A percentile compares a stretch with the other conserved stretches of the same genome.
These are phyloP conservation scores for Pilobolus umbonatus DNA, from an alignment of 192 early-diverging fungal species.

Conservation along the genomic window DNA sequence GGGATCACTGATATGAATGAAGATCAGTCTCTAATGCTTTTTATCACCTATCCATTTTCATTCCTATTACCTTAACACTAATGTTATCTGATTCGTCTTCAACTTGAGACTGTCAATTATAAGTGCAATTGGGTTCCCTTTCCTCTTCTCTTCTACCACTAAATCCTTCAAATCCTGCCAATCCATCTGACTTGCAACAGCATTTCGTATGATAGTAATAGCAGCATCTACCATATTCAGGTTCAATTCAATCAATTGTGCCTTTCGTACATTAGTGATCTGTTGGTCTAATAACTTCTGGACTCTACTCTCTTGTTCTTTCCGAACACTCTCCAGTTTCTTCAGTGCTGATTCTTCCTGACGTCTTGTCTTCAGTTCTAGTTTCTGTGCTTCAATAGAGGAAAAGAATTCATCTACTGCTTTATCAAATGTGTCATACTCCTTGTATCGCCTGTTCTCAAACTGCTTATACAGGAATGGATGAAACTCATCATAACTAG, in stretches of 20 bases:
- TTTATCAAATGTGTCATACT: slow-evolving; percentile 74
- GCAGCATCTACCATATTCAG: slow-evolving; percentile 82
- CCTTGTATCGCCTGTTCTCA: slow-evolving; percentile 39
- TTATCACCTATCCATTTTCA: slow-evolving; percentile 1
- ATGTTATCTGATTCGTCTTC: slow-evolving; percentile 72
- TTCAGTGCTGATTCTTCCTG: slow-evolving; percentile 68
- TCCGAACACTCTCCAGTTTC: slow-evolving; percentile 79
- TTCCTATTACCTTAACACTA: slow-evolving; percentile 51
- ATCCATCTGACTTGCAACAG: slow-evolving; percentile 90
- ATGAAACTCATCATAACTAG: slow-evolving; percentile 65
- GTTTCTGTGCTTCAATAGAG: slow-evolving; percentile 79
- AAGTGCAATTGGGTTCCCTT: slow-evolving; percentile 75
- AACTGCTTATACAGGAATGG: slow-evolving; percentile 70
- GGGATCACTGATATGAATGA: slow-evolving; percentile 43
- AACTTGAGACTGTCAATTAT: slow-evolving; percentile 74
- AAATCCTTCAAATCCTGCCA: slow-evolving; percentile 92
- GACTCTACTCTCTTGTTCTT: slow-evolving; percentile 76
- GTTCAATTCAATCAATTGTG: slow-evolving; percentile 84
- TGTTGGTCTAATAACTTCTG: slow-evolving; percentile 70
- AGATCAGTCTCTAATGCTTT: slow-evolving; percentile 23
- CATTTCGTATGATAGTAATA: slow-evolving; percentile 81
- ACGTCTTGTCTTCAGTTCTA: slow-evolving; percentile 54
- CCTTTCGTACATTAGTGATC: slow-evolving; percentile 62
- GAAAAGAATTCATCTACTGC: slow-evolving; percentile 93
- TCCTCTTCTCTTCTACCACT: slow-evolving; percentile 73